phyloP scores from a whole-genome alignment of 2,329 filamentous ascomycete species.

The Sclerotinia borealis region DNA sequence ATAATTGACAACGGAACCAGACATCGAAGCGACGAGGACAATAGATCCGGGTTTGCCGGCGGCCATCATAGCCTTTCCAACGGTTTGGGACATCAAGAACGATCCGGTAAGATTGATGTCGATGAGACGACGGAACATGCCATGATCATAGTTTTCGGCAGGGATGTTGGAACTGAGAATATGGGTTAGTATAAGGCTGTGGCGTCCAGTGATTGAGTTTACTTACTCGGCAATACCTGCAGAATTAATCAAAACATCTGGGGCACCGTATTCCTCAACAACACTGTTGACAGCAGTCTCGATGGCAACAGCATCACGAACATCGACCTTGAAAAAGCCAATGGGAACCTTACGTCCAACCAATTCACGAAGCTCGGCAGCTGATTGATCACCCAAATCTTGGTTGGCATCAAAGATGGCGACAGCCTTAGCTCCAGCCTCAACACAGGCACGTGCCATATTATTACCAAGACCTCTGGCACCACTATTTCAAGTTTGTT shows the following conservation, averaged over 20 bases:
- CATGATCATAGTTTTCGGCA: constrained; percentile 68
- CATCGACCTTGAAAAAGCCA: constrained; percentile 73
- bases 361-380: constrained; percentile 63
- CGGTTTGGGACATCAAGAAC: constrained; percentile 70
- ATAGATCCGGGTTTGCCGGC: constrained; percentile 65
- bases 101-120: constrained; percentile 79
- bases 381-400: constrained; percentile 64
- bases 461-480: constrained; percentile 72
- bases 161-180: constrained; percentile 64
- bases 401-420: constrained; percentile 74
- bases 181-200: background rate
- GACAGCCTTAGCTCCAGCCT: constrained; percentile 68
- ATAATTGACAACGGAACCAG: constrained; percentile 78
- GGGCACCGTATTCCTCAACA: constrained; percentile 58
- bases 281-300: constrained; percentile 62
- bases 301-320: constrained; percentile 65
- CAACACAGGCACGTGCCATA: constrained; percentile 72
- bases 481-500: constrained; percentile 42
- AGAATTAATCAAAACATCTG: constrained; percentile 73
- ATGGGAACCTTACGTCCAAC: constrained; percentile 58
- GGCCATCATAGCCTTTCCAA: constrained; percentile 67
- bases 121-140: constrained; percentile 72
- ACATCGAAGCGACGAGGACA: constrained; percentile 75
- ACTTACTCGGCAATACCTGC: constrained; percentile 69
- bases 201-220: background rate